These are phyloP conservation scores for Aphanoascus verrucosus DNA, from an alignment of 2,329 filamentous ascomycete genomes.

Conservation along the genomic window DNA sequence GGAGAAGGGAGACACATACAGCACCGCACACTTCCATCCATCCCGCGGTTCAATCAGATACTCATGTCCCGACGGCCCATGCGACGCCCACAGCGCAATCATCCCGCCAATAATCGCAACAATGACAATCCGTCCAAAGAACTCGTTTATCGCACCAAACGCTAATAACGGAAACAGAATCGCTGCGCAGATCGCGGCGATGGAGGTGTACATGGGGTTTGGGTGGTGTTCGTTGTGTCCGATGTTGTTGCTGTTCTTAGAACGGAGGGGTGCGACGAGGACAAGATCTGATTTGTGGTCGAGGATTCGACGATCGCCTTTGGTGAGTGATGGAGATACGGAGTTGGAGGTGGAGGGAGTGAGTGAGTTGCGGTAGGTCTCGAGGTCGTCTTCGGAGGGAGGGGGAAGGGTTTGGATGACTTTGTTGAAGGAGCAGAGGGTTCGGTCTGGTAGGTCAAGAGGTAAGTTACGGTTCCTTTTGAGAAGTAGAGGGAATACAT, in stretches of 20 bases:
- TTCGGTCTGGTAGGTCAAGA: conserved; percentile 25
- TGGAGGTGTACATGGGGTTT: conserved; percentile 29
- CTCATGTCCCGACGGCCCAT: conserved; percentile 27
- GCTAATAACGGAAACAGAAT: conserved; percentile 49
- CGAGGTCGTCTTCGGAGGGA: conserved; percentile 40
- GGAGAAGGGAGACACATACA: conserved; percentile 24
- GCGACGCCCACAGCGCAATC: conserved; percentile 32
- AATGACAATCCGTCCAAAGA: conserved; percentile 48
- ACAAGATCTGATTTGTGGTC: conserved; percentile 39
- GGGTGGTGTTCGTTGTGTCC: not conserved
- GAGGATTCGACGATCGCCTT: conserved; percentile 44
- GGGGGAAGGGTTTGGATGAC: conserved; percentile 37
- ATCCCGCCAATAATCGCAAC: conserved; percentile 44
- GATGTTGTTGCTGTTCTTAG: not conserved
- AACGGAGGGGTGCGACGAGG: conserved; percentile 22
- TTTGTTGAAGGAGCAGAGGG: conserved; percentile 38
- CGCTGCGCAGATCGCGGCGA: conserved; percentile 40
- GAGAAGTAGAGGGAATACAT: not conserved
- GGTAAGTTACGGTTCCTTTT: conserved; percentile 9
- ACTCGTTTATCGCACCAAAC: conserved; percentile 48
- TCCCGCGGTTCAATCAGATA: conserved; percentile 29
- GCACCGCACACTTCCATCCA: conserved; percentile 31
- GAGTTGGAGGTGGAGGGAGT: too few relatives aligned
- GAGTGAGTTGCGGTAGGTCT: conserved; percentile 46
- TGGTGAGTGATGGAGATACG: conserved; percentile 38